These are phyloP conservation scores for Fomitopsis betulina DNA, from an alignment of 1,284 basidiomycete genomes.

Conservation along the genomic window DNA sequence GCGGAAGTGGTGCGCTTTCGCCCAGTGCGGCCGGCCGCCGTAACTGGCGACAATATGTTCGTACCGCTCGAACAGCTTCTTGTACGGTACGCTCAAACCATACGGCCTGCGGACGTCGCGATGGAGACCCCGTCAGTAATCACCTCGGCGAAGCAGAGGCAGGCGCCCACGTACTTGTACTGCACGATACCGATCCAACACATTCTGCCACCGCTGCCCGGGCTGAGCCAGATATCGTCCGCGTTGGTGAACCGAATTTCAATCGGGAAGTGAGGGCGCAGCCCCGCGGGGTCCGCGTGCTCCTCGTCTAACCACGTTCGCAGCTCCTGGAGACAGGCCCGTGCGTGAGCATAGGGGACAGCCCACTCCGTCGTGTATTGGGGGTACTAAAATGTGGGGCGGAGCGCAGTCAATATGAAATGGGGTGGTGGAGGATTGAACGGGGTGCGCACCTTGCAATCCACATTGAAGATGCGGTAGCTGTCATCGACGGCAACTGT, in stretches of 20 bases:
- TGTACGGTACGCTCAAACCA: slow-evolving; percentile 84
- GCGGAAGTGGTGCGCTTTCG: slow-evolving; percentile 82
- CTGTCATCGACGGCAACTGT: slow-evolving; percentile 67
- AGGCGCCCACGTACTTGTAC: slow-evolving; percentile 67
- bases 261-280: slow-evolving; percentile 89
- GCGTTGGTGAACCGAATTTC: slow-evolving; percentile 88
- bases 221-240: slow-evolving; percentile 95
- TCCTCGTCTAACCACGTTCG: slow-evolving; percentile 74
- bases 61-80: slow-evolving; percentile 76
- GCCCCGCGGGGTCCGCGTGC: slow-evolving; percentile 60
- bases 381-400: slow-evolving; percentile 58
- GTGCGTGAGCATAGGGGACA: slow-evolving; percentile 66
- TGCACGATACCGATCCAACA: slow-evolving; percentile 97
- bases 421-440: slow-evolving; percentile 19
- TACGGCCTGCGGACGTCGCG: slow-evolving; percentile 65
- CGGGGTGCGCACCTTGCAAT: slow-evolving; percentile 60
- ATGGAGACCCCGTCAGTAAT: background rate
- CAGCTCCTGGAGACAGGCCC: slow-evolving; percentile 70
- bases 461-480: slow-evolving; percentile 79
- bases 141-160: background rate
- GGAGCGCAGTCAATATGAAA: slow-evolving; percentile 13
- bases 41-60: slow-evolving; percentile 72
- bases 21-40: slow-evolving; percentile 94
- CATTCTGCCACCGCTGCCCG: slow-evolving; percentile 74
- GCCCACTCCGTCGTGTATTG: slow-evolving; percentile 96